These are phyloP conservation scores for Cicer pinnatifidum DNA, from an alignment of 306 rosid genomes.

Conservation along the genomic window DNA sequence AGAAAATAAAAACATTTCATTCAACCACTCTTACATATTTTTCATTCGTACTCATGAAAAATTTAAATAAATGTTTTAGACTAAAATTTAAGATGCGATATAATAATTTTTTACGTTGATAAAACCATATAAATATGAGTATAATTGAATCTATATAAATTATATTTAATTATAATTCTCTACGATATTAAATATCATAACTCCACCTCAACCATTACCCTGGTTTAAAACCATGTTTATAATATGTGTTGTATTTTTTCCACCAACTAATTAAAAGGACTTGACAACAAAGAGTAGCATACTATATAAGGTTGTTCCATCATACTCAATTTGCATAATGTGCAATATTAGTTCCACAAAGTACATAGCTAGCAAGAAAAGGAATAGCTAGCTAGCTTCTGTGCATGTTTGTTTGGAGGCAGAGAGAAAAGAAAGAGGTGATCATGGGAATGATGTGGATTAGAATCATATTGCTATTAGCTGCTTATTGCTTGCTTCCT, in stretches of 20 bases:
- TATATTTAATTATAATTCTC: too few species aligned
- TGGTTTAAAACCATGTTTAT: too few species aligned
- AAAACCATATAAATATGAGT: too few species aligned
- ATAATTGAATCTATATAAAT: too few species aligned
- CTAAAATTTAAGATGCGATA: too few species aligned
- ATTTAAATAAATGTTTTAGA: too few species aligned
- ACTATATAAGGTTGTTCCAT: slow-evolving; percentile 46
- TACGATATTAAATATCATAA: too few species aligned
- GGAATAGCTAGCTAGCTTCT: slow-evolving; percentile 20
- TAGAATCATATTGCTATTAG: slow-evolving; percentile 27
- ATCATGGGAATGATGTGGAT: slow-evolving; percentile 18
- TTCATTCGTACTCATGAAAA: too few species aligned
- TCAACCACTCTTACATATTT: too few species aligned
- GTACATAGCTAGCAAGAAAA: slow-evolving; percentile 19
- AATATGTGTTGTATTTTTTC: neutral
- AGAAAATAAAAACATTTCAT: too few species aligned
- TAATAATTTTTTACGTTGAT: too few species aligned
- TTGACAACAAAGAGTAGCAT: slow-evolving; percentile 40
- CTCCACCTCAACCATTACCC: too few species aligned
- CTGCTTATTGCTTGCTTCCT: slow-evolving; percentile 43
- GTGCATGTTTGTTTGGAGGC: slow-evolving; percentile 14
- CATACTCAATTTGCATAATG: slow-evolving; percentile 11
- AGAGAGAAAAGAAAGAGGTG: neutral
- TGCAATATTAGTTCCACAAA: slow-evolving; percentile 24
- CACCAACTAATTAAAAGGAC: slow-evolving; percentile 48